Base-by-base conservation (phyloP, 2,329 filamentous ascomycete genomes). In the Lecanoromycetidae sp. region DNA sequence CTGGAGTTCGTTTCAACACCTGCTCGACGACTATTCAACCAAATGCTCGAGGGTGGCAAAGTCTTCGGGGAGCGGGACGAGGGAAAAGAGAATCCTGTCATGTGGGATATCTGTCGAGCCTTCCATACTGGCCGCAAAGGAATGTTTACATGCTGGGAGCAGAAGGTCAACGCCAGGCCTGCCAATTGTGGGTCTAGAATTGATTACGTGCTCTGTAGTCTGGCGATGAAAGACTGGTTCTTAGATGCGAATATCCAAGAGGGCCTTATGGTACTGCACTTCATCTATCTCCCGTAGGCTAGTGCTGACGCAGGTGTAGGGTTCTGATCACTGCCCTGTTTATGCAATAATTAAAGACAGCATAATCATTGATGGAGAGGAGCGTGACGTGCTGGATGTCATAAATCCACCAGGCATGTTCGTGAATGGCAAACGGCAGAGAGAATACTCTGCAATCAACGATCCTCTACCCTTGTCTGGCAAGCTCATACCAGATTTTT, bases 141-240 rank as follows among this genome's bases (percentile, higher is more conserved):
- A 51, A 96, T 98, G 91, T 96, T 87, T 62, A 96, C 91, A 0
- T 94, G 90, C 62, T 96, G 90, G 90, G 87, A 96, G 54, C 88
- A 86, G 42, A 88, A 84, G 61, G 84, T 87, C 59, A 96, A 96
- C 63, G 85, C 86, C n/a, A 75, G 91, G n/a, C 90, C 90, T 3
- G 87, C 85, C 2, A 96, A 96, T 61, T 93, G 83, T 63, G 91
- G 91, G 5, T 83, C 85, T 46, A 78, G 91, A 29, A 96, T 96
- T 56, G 91, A 98, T 63, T 96, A 94, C 63, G 76, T 98, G 15
- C 72, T 96, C 3, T 94, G 87, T 61, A 91, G 80, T 54, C 71
- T 81, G 33, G 75, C 76, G 29, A 84, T 94, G 70, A 84, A 80
- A 57, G 68, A 75, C 43, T 95, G 88, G 87, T 84, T 94, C 57